These are phyloP conservation scores for Excoecaria agallocha DNA, from an alignment of 345 rosid species.

Conservation along the genomic window DNA sequence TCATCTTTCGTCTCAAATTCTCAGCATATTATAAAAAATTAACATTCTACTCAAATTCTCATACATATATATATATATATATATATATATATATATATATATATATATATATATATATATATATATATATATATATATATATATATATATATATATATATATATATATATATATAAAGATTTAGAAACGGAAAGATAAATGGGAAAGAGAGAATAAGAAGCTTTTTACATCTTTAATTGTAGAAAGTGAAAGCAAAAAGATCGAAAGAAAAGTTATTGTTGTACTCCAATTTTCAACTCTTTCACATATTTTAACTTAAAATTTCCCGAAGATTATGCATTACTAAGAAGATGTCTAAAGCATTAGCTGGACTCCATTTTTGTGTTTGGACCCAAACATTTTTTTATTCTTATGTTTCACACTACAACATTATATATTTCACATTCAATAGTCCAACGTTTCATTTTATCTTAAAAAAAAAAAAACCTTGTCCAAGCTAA, in stretches of 20 bases:
- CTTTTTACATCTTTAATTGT: not conserved
- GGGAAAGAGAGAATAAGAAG: not conserved
- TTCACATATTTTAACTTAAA: not conserved
- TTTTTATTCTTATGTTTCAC: not conserved
- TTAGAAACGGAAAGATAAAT: not conserved
- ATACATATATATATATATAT: too few relatives aligned
- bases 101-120: too few relatives aligned
- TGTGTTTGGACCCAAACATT: not conserved
- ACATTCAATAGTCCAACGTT: not conserved
- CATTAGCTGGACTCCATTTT: slow-evolving; percentile 20
- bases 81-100: too few relatives aligned
- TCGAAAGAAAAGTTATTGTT: not conserved
- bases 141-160: too few relatives aligned
- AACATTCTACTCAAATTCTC: too few relatives aligned
- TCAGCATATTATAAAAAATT: too few relatives aligned
- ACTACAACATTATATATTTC: not conserved
- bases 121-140: too few relatives aligned
- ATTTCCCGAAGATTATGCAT: not conserved
- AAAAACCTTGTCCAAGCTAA: not conserved
- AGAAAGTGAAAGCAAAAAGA: not conserved
- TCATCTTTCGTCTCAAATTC: too few relatives aligned
- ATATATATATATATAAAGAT: not conserved
- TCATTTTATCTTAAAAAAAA: not conserved
- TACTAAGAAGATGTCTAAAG: not conserved
- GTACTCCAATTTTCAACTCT: not conserved